A percentile compares a stretch with the other conserved stretches of the same genome.
These are phyloP conservation scores for Dryas integrifolia DNA, from an alignment of 331 rosid genomes.

Conservation along the genomic window DNA sequence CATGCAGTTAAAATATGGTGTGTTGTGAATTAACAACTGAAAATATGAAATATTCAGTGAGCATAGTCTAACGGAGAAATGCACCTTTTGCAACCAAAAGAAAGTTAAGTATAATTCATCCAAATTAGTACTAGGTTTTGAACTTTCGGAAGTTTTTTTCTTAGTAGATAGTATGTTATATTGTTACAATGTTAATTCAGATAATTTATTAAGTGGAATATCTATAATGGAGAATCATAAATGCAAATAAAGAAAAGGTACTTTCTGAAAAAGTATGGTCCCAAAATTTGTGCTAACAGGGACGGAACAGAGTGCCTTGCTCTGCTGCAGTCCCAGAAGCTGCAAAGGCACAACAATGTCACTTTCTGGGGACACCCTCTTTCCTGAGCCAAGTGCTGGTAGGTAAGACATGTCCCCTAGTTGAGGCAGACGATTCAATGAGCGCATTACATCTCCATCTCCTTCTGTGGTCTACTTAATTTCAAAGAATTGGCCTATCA, in stretches of 20 bases:
- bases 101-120: too few relatives aligned
- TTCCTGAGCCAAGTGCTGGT: constrained; percentile 21
- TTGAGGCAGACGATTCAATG: constrained; percentile 1
- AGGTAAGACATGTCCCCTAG: constrained; percentile 22
- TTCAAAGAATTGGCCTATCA: too few relatives aligned
- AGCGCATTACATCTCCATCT: background rate
- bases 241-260: background rate
- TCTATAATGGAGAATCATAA: constrained; percentile 4
- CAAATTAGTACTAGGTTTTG: too few relatives aligned
- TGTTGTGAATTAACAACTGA: background rate
- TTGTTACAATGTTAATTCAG: too few relatives aligned
- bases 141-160: too few relatives aligned
- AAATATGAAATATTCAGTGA: too few relatives aligned
- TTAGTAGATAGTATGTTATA: too few relatives aligned
- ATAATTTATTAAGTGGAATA: background rate
- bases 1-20: background rate
- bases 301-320: constrained; percentile 9
- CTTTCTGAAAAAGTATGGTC: background rate
- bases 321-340: constrained; percentile 5
- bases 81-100: too few relatives aligned
- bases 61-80: too few relatives aligned
- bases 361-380: constrained; percentile 6
- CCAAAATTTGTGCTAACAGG: background rate
- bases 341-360: background rate
- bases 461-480: too few relatives aligned